Percentiles rank a stretch among this genome's conserved stretches.
phyloP scores from a whole-genome alignment of 139 green algal species.

The Chlorella sp. region DNA sequence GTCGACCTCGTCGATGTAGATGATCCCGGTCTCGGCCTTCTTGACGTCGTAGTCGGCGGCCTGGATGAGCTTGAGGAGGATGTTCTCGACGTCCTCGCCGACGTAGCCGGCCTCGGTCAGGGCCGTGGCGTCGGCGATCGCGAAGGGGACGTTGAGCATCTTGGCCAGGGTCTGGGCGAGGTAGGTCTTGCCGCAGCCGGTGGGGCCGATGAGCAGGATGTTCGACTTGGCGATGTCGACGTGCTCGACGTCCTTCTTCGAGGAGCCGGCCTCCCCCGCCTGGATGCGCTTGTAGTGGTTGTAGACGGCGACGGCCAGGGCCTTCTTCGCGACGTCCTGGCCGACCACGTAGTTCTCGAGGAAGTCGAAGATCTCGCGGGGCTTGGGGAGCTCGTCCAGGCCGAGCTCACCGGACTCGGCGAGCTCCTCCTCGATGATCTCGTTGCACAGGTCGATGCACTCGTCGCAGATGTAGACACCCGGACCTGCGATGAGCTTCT shows the following conservation, averaged over 20 bases:
- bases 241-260: too few relatives aligned
- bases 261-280: too few relatives aligned
- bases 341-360: slow-evolving; percentile 70
- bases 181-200: slow-evolving; percentile 92
- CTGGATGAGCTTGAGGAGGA: slow-evolving; percentile 86
- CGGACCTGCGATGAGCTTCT: too few relatives aligned
- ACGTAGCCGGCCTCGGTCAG: slow-evolving; percentile 97
- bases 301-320: slow-evolving; percentile 78
- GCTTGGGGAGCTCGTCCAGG: slow-evolving; percentile 30
- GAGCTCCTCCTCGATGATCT: too few relatives aligned
- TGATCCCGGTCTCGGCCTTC: slow-evolving; percentile 69
- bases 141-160: slow-evolving; percentile 92
- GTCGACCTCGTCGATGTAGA: slow-evolving; percentile 92
- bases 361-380: slow-evolving; percentile 44
- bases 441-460: too few relatives aligned
- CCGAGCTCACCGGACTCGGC: too few relatives aligned
- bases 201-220: slow-evolving; percentile 76
- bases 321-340: slow-evolving; percentile 61
- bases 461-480: too few relatives aligned
- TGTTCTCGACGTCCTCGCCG: slow-evolving; percentile 93
- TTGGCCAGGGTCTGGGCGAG: slow-evolving; percentile 78
- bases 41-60: slow-evolving; percentile 30
- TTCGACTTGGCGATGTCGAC: slow-evolving; percentile 96
- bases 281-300: slow-evolving; percentile 85
- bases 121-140: slow-evolving; percentile 92